Evolutionary conservation across 2,329 filamentous ascomycete genomes (phyloP).

Genomic region (Cladosporium phlei): DNA sequence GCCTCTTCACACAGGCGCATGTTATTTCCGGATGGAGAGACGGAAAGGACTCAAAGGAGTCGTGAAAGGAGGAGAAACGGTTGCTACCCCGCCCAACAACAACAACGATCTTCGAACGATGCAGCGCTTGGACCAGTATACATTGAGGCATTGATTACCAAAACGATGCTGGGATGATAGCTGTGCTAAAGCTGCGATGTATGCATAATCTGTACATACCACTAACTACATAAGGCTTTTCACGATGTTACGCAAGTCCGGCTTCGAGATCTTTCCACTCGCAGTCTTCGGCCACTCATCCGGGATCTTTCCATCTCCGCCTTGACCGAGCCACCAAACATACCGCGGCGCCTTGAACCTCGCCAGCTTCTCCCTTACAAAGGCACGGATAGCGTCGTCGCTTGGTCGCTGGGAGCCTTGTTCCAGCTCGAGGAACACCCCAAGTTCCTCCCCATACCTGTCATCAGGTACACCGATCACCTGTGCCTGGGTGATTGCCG

Average conservation of each 20-base stretch:
- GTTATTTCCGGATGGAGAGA: too few relatives aligned
- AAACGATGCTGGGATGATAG: too few relatives aligned
- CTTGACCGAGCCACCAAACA: slow-evolving; percentile 22
- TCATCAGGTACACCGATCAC: slow-evolving; percentile 29
- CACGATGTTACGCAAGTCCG: slow-evolving; percentile 21
- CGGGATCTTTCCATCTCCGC: slow-evolving; percentile 19
- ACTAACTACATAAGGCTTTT: slow-evolving; percentile 17
- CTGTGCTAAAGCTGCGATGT: too few relatives aligned
- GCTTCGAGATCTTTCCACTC: slow-evolving; percentile 26
- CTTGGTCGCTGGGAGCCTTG: not conserved
- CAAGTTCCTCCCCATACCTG: slow-evolving; percentile 29
- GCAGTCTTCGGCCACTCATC: slow-evolving; percentile 25
- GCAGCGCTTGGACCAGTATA: too few relatives aligned
- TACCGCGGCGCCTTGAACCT: slow-evolving; percentile 25
- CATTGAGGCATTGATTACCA: too few relatives aligned
- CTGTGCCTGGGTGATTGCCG: slow-evolving; percentile 24
- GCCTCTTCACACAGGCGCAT: too few relatives aligned
- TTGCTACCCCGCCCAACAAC: too few relatives aligned
- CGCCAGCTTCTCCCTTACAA: slow-evolving; percentile 34
- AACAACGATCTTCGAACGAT: too few relatives aligned
- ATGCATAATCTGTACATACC: not conserved
- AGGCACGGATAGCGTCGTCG: slow-evolving; percentile 27
- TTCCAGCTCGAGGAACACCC: slow-evolving; percentile 34
- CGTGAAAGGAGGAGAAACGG: too few relatives aligned
- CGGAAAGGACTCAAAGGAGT: too few relatives aligned